Conservation (phyloP, 768 basidiomycete genomes). For the Porphyrellus cyaneotinctus region DNA sequence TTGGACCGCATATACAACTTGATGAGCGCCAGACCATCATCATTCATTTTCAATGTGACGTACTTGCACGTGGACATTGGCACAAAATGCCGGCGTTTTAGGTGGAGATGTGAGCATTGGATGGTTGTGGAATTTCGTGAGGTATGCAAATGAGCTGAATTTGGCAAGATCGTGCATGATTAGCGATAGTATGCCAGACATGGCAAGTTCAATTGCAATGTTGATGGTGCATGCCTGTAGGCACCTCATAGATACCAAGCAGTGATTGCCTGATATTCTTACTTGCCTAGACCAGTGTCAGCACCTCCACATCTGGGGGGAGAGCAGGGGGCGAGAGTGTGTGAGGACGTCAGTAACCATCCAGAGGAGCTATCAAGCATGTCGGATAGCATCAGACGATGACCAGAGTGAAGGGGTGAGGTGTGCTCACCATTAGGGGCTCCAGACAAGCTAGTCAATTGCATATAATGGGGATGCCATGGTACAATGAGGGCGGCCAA, state of each 20-base stretch:
- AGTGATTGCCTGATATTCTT: not conserved
- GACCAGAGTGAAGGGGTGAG: no score
- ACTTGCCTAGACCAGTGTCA: constrained; percentile 75
- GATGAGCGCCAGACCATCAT: constrained; percentile 84
- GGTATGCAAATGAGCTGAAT: constrained; percentile 79
- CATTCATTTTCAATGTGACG: constrained; percentile 80
- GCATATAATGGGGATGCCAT: no score
- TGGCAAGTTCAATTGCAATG: constrained; percentile 61
- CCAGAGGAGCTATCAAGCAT: no score
- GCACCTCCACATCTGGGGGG: constrained; percentile 81
- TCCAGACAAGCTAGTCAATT: no score
- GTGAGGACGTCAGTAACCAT: constrained; percentile 73
- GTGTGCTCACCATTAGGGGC: no score
- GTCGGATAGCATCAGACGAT: no score
- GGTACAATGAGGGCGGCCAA: no score
- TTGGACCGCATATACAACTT: constrained; percentile 73
- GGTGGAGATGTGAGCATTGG: constrained; percentile 1
- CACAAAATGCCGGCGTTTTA: constrained; percentile 6
- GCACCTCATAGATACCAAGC: constrained; percentile 7
- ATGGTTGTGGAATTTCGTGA: constrained; percentile 67
- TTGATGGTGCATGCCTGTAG: constrained; percentile 68
- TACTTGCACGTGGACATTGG: constrained; percentile 45
- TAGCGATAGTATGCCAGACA: constrained; percentile 61
- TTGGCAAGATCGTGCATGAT: constrained; percentile 83
- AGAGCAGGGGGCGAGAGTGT: constrained; percentile 72